Conservation (phyloP, 192 early-diverging fungal species). For the Mortierella antarctica region DNA sequence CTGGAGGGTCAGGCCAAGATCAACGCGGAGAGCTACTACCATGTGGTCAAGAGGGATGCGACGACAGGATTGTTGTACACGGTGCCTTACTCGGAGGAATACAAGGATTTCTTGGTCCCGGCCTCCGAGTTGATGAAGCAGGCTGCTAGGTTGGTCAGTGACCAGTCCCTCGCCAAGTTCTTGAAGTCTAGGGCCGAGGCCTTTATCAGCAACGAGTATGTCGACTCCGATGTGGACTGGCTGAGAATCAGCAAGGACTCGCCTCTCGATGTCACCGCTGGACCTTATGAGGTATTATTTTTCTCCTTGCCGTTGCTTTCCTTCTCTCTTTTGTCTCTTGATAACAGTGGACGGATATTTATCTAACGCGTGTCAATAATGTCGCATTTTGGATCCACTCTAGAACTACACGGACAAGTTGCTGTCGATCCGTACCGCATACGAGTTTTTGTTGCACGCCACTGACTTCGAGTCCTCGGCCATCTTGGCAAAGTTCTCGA, state of each 20-base stretch:
- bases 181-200: constrained; percentile 65
- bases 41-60: constrained; percentile 61
- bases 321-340: constrained; percentile 4
- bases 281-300: constrained; percentile 72
- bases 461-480: constrained; percentile 68
- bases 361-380: neutral
- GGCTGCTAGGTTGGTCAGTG: constrained; percentile 67
- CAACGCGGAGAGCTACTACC: constrained; percentile 75
- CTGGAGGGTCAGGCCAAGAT: constrained; percentile 56
- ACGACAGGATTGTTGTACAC: constrained; percentile 52
- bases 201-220: constrained; percentile 71
- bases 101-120: constrained; percentile 64
- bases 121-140: constrained; percentile 63
- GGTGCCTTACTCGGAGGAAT: constrained; percentile 67
- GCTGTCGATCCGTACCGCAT: constrained; percentile 73
- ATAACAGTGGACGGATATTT: neutral
- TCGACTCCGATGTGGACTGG: constrained; percentile 78
- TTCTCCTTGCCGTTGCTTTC: neutral
- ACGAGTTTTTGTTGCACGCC: constrained; percentile 75
- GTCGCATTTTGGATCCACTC: neutral
- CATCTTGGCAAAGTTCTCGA: constrained; percentile 72
- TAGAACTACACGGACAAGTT: constrained; percentile 74
- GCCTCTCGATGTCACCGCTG: constrained; percentile 73
- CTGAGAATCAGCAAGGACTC: constrained; percentile 70
- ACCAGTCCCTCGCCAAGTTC: constrained; percentile 66